Base-by-base conservation (phyloP, 2,329 filamentous ascomycete genomes). In the Paraconiothyrium brasiliense region DNA sequence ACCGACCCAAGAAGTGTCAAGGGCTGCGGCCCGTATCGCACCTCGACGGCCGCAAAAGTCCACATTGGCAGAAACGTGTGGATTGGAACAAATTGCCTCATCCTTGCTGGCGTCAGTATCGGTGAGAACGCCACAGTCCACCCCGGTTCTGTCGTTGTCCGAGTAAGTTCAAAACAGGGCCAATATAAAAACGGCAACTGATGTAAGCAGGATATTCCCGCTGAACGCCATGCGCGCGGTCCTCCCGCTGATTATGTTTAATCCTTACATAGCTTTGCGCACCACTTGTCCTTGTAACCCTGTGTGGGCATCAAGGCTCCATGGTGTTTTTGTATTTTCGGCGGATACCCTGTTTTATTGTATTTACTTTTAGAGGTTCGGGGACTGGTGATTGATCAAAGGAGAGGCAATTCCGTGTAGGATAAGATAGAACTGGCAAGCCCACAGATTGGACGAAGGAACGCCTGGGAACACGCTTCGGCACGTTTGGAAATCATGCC, bases 31-130 rank as follows among this genome's bases (percentile, higher is more conserved):
- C 35, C 50, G 7, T 13, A 54, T 67, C 92, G 91, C 37, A 86
- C 87, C 7, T 90, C 92, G 72, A 79, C 89, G 60, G 93, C 92
- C 14, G 87, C 87, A 35, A 83, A 85, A 20, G 90, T 98, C 58
- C 85, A 84, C 37, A 94, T 98, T 64, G 92, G 93, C 66, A 88
- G 88, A 62, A 88, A 90, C 67, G 89, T 88, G 69, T 88, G 85
- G 76, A 87, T 92, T 70, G 89, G 88, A 46, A 85, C 86, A 6
- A 84, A 85, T 58, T 87, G 85, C 58, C 86, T 84, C 2, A 89
- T 92, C 64, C 81, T 85, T 69, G 82, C 85, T n/a, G 85, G 84
- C 16, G 78, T 84, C 9, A 83, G 78, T 24, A 85, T 88, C 56
- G 84, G 84, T 10, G 83, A 82, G 56, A 84, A 84, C 30, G 82